Evolutionary conservation across 2,329 filamentous ascomycete genomes (phyloP).

Genomic region (Xylariales sp.): DNA sequence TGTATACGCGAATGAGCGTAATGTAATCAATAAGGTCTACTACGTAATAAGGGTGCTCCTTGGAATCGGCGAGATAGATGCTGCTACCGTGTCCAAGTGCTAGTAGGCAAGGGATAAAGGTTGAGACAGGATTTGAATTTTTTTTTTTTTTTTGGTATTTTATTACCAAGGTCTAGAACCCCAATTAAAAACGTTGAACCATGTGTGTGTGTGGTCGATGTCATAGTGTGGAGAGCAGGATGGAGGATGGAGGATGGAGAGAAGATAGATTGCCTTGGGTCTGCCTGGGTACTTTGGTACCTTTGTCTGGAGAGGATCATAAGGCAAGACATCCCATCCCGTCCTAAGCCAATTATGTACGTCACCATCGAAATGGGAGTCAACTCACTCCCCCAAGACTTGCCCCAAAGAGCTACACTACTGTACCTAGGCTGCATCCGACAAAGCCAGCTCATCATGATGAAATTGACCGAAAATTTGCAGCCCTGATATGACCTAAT

Average conservation of each 20-base stretch:
- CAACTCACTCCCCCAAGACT: constrained; percentile 5
- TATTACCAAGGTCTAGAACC: not conserved
- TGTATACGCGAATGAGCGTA: too few species aligned
- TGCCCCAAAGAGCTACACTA: constrained; percentile 6
- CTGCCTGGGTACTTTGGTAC: not conserved
- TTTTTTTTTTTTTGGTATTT: too few species aligned
- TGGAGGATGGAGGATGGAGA: not conserved
- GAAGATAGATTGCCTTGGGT: not conserved
- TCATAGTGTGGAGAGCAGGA: constrained; percentile 1
- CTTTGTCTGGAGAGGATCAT: too few species aligned
- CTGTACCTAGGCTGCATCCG: constrained; percentile 24
- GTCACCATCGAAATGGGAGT: constrained; percentile 34
- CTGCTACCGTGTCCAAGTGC: constrained; percentile 11
- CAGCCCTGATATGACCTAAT: constrained; percentile 15
- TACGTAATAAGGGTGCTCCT: too few species aligned
- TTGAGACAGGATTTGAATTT: not conserved
- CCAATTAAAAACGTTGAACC: constrained; percentile 27
- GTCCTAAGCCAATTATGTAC: constrained; percentile 32
- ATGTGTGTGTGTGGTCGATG: constrained; percentile 20
- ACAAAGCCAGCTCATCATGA: constrained; percentile 37
- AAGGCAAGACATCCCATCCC: too few species aligned
- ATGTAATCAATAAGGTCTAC: too few species aligned
- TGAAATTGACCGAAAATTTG: constrained; percentile 32
- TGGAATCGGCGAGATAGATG: constrained; percentile 4
- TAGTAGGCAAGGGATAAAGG: not conserved